A percentile compares a stretch with the other conserved stretches of the same genome.
These are phyloP conservation scores for Chytriomyces confervae DNA, from an alignment of 192 early-diverging fungal species.

Conservation along the genomic window DNA sequence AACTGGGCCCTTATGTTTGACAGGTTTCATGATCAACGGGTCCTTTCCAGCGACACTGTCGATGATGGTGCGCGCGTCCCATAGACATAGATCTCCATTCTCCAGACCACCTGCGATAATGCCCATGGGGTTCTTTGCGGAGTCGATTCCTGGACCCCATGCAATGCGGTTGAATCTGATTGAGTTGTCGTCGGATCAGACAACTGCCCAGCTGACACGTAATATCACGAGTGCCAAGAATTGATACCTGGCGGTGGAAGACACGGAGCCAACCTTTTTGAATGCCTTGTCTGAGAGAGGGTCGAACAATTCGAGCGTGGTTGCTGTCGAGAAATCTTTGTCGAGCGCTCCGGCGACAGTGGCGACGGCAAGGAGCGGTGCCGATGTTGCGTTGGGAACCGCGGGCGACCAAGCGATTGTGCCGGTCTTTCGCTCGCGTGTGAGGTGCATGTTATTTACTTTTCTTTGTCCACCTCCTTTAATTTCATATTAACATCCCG, in stretches of 20 bases:
- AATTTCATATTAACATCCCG: no score
- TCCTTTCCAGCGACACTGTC: constrained; percentile 52
- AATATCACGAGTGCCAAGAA: background rate
- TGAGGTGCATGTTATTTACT: background rate
- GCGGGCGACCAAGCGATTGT: constrained; percentile 89
- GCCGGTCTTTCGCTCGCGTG: constrained; percentile 74
- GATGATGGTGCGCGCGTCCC: constrained; percentile 80
- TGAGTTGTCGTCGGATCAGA: background rate
- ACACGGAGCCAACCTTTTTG: constrained; percentile 60
- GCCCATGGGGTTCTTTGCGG: constrained; percentile 62
- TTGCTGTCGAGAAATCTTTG: constrained; percentile 88
- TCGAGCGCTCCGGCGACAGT: constrained; percentile 97
- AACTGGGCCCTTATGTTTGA: constrained; percentile 86
- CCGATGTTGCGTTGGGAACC: constrained; percentile 55
- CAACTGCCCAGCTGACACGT: background rate
- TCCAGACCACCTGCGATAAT: constrained; percentile 94
- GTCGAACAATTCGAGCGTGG: constrained; percentile 88
- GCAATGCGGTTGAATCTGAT: constrained; percentile 86
- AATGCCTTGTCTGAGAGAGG: constrained; percentile 50
- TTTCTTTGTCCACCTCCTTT: no score
- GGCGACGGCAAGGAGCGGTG: constrained; percentile 80
- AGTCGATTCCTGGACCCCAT: constrained; percentile 63
- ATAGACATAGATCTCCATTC: constrained; percentile 89
- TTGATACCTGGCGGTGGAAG: constrained; percentile 66
- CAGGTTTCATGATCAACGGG: constrained; percentile 67